These are phyloP conservation scores for Neoarthrinium moseri DNA, from an alignment of 2,329 filamentous ascomycete species.

Conservation along the genomic window DNA sequence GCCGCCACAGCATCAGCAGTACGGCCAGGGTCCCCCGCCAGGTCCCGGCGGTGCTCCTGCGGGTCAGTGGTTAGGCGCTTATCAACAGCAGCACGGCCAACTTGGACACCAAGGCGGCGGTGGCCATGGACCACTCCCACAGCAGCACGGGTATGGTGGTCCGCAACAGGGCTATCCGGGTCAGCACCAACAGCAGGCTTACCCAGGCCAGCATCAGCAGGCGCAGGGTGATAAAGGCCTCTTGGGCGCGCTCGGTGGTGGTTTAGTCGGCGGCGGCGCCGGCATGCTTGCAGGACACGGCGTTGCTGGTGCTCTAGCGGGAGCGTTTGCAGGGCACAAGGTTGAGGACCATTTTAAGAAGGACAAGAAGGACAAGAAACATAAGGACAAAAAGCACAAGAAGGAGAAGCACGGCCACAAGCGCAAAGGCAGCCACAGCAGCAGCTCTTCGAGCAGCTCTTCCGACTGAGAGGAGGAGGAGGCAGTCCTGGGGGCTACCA, in stretches of 20 bases:
- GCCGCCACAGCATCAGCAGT: conserved; percentile 3
- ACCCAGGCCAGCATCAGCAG: not conserved
- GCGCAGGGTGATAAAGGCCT: conserved; percentile 6
- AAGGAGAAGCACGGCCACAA: conserved; percentile 33
- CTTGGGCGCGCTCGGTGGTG: conserved; percentile 6
- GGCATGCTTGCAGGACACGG: conserved; percentile 5
- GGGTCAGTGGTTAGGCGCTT: not conserved
- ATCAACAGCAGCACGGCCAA: conserved; percentile 2
- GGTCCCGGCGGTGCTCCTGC: not conserved
- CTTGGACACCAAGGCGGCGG: not conserved
- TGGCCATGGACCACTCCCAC: conserved; percentile 1
- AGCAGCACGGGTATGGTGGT: not conserved
- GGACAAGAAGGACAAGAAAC: conserved; percentile 25
- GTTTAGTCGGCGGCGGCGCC: not conserved
- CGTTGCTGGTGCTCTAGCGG: conserved; percentile 5
- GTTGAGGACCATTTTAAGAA: conserved; percentile 9
- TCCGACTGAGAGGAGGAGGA: not conserved
- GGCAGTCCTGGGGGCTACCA: too few species aligned
- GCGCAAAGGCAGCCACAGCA: conserved; percentile 5
- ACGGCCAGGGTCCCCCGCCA: not conserved
- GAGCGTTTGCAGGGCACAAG: conserved; percentile 9
- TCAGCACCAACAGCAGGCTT: not conserved
- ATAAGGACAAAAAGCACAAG: conserved; percentile 38
- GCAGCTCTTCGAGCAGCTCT: conserved; percentile 3
- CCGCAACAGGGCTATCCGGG: not conserved